Conservation (phyloP, 116 monocot genomes). For the Dioscorea cayenensis region DNA sequence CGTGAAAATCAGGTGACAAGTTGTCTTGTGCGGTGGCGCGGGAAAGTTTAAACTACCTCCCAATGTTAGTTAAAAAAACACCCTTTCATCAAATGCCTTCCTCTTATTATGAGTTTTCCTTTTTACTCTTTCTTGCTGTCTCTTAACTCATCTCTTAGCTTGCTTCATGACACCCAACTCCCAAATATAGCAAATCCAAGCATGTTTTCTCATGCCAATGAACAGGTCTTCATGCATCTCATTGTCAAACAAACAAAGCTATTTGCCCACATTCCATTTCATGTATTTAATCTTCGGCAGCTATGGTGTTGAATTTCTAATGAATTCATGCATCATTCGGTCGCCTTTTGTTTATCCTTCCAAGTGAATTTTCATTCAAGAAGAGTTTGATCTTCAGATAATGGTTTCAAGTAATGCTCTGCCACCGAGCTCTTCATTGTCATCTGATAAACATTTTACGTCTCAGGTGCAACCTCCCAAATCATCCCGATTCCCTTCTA, state of each 20-base stretch:
- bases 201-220: background rate
- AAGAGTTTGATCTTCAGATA: background rate
- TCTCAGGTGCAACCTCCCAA: background rate
- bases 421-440: background rate
- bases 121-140: background rate
- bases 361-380: background rate
- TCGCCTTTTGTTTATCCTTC: background rate
- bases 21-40: conserved; percentile 1
- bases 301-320: background rate
- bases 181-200: background rate
- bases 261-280: background rate
- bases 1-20: background rate
- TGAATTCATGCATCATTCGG: background rate
- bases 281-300: background rate
- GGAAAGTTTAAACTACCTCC: background rate
- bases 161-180: background rate
- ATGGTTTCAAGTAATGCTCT: background rate
- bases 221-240: background rate
- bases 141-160: background rate
- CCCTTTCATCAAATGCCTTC: background rate
- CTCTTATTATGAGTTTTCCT: background rate
- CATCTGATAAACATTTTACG: background rate
- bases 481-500: background rate
- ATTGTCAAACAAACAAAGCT: background rate
- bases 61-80: background rate